These are phyloP conservation scores for Pelargonium myrrhifolium DNA, from an alignment of 441 rosid species.

Conservation along the genomic window DNA sequence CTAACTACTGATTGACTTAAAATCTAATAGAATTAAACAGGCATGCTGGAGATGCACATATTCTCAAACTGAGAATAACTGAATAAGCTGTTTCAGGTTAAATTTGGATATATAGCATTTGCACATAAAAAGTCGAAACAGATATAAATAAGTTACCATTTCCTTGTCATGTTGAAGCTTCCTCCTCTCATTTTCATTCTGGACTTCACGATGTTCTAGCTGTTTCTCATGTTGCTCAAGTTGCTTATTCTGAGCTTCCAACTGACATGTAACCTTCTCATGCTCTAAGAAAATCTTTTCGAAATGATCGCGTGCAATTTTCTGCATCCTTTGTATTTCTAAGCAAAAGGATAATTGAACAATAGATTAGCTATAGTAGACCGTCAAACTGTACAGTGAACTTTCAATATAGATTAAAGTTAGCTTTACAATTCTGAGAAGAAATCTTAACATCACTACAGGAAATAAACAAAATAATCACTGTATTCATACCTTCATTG, in stretches of 20 bases:
- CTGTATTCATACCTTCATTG: not conserved
- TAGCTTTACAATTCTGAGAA: too few species aligned
- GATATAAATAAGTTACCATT: constrained; percentile 34
- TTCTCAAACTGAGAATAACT: not conserved
- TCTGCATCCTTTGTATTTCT: constrained; percentile 28
- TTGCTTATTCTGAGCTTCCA: constrained; percentile 35
- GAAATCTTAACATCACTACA: too few species aligned
- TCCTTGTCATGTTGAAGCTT: constrained; percentile 28
- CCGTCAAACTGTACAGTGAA: too few species aligned
- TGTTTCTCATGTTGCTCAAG: constrained; percentile 37
- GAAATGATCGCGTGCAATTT: constrained; percentile 34
- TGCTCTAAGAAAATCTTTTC: constrained; percentile 38
- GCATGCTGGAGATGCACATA: too few species aligned
- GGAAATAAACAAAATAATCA: too few species aligned
- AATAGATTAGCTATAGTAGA: not conserved
- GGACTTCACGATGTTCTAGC: constrained; percentile 36
- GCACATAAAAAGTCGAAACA: constrained; percentile 7
- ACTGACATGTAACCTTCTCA: constrained; percentile 23
- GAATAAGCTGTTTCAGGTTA: not conserved
- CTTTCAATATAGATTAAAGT: too few species aligned
- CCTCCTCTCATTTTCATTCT: constrained; percentile 42
- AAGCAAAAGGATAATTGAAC: not conserved
- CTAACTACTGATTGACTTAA: constrained; percentile 25
- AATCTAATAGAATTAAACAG: too few species aligned
- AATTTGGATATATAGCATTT: not conserved